A percentile compares a stretch with the other conserved stretches of the same genome.
These are phyloP conservation scores for Biscogniauxia sp. DNA, from an alignment of 2,329 filamentous ascomycete genomes.

Conservation along the genomic window DNA sequence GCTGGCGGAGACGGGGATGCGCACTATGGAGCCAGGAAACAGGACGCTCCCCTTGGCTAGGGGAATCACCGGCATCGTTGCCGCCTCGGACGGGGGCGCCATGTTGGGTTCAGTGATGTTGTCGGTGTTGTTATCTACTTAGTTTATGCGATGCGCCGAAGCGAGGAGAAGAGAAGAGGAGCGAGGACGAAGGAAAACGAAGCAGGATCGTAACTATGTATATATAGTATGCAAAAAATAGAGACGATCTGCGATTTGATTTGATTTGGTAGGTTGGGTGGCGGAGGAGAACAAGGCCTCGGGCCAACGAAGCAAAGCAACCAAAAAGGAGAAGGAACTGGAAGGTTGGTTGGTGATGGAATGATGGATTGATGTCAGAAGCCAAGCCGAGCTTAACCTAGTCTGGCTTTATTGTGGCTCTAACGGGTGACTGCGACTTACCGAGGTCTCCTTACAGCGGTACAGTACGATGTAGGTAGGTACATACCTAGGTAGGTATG, in stretches of 20 bases:
- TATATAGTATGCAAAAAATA: no score
- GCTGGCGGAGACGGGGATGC: slow-evolving; percentile 74
- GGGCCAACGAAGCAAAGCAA: not conserved
- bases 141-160: not conserved
- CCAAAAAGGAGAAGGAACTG: not conserved
- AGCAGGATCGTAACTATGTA: not conserved
- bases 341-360: not conserved
- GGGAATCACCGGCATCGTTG: slow-evolving; percentile 72
- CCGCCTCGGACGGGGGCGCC: slow-evolving; percentile 35
- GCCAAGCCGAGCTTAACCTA: not conserved
- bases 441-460: not conserved
- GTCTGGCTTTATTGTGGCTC: not conserved
- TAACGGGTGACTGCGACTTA: not conserved
- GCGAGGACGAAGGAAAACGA: not conserved
- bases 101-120: slow-evolving; percentile 19
- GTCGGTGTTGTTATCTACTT: not conserved
- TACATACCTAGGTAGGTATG: no score
- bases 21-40: slow-evolving; percentile 79
- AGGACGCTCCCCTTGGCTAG: slow-evolving; percentile 78
- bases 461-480: no score
- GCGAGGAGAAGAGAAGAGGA: not conserved
- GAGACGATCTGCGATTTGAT: not conserved
- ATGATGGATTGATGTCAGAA: not conserved
- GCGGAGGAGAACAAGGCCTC: not conserved
- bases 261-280: not conserved